A percentile compares a stretch with the other conserved stretches of the same genome.
Evolutionary conservation across 2,329 filamentous ascomycete genomes (phyloP).

Genomic region (Sphaerulina musiva): DNA sequence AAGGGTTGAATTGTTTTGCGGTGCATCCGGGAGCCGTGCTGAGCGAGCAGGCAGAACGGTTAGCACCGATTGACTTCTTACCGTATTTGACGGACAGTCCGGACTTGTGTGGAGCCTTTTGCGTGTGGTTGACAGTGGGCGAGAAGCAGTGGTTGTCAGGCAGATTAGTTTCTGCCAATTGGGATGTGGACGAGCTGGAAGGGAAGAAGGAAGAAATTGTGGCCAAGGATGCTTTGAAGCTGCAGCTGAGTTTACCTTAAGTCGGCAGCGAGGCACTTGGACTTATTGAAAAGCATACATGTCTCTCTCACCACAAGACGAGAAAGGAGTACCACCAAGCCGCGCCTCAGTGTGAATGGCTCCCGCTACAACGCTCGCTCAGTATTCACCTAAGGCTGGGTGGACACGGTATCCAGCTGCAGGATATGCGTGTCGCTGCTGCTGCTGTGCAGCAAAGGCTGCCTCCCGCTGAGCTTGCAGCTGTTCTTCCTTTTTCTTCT

Average conservation of each 20-base stretch:
- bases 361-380: not conserved
- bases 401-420: constrained; percentile 1
- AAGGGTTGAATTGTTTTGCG: constrained; percentile 29
- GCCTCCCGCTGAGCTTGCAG: constrained; percentile 18
- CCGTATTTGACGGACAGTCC: constrained; percentile 28
- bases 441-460: constrained; percentile 14
- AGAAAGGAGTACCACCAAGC: not conserved
- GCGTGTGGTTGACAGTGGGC: constrained; percentile 33
- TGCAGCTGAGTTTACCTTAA: constrained; percentile 23
- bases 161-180: constrained; percentile 34
- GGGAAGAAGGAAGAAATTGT: constrained; percentile 33
- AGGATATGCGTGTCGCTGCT: constrained; percentile 5
- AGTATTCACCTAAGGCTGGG: not conserved
- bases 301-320: not conserved
- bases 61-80: constrained; percentile 30
- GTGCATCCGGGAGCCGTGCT: constrained; percentile 37
- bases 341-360: not conserved
- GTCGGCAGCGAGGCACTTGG: no score
- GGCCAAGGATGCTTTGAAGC: constrained; percentile 33
- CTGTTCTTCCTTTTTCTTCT: constrained; percentile 39
- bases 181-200: constrained; percentile 36
- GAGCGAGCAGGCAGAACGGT: constrained; percentile 33
- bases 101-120: constrained; percentile 31
- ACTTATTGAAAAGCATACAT: not conserved
- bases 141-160: constrained; percentile 35